These are phyloP conservation scores for Paecilomyces sp. DNA, from an alignment of 2,329 filamentous ascomycete species.

Conservation along the genomic window DNA sequence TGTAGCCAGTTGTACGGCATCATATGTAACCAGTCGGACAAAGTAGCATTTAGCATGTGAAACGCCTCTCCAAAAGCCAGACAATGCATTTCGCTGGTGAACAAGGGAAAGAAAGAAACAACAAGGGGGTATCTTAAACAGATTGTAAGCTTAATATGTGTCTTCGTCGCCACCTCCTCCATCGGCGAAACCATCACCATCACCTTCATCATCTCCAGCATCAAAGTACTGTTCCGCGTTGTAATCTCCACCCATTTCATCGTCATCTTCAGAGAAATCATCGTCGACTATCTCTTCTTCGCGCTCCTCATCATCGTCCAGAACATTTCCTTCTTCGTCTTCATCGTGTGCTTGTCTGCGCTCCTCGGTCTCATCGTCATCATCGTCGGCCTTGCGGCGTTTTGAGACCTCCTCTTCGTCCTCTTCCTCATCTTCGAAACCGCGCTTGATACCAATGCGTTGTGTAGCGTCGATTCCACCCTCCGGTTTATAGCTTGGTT, in stretches of 20 bases:
- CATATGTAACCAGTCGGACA: no score
- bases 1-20: background rate
- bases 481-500: conserved; percentile 36
- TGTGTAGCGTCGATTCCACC: conserved; percentile 19
- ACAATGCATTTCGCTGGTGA: background rate
- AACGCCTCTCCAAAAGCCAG: background rate
- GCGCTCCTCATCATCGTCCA: conserved; percentile 40
- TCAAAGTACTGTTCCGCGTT: conserved; percentile 60
- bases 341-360: conserved; percentile 30
- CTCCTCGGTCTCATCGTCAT: conserved; percentile 22
- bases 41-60: background rate
- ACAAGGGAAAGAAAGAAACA: conserved; percentile 10
- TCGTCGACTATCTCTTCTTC: conserved; percentile 51
- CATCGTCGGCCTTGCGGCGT: conserved; percentile 24
- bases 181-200: conserved; percentile 50
- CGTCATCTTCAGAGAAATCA: conserved; percentile 54
- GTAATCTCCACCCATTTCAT: conserved; percentile 54
- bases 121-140: conserved; percentile 20
- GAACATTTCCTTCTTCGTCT: conserved; percentile 26
- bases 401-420: conserved; percentile 24
- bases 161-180: conserved; percentile 47
- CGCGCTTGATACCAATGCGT: conserved; percentile 23
- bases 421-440: conserved; percentile 38
- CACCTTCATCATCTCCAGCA: conserved; percentile 48
- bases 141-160: conserved; percentile 22